Base-by-base conservation (phyloP, 2,329 filamentous ascomycete species). In the Fusarium sp. region DNA sequence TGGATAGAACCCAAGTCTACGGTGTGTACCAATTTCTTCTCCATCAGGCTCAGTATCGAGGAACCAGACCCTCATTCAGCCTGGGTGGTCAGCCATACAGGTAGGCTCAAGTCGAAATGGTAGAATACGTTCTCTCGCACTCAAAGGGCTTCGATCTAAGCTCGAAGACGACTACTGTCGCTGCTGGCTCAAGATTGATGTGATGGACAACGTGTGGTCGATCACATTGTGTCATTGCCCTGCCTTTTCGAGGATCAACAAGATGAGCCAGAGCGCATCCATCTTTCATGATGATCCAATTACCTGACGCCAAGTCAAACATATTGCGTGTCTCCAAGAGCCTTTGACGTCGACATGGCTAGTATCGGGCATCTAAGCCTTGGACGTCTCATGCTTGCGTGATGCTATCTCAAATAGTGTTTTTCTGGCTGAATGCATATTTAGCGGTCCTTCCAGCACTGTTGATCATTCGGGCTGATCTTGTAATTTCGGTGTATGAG, bases 401-500 rank as follows among this genome's bases (percentile, higher is more conserved):
- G 41, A 44, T 45, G 18, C 27, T 19, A 18, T 21, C 14, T 14
- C 14, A 18, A 18, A 37, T 9, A 19, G 25, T 58, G 25, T 11
- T 45, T 58, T 23, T 25, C 9, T 44, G 16, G 16, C 35, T 33
- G 15, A 25, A 21, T 42, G 46, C 64, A 67, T 23, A 39, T 62
- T 62, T 15, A 14, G n/a, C 39, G 8, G 37, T 31, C 29, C 21
- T 45, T 38, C n/a, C 29, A 23, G 12, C 19, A n/a, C 10, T 21
- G 5, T 18, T 46, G 35, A 66, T 67, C 39, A 60, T 18, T 35
- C 23, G 63, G 10, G 44, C 39, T 61, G 33, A 42, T 27, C 12
- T 67, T 67, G 64, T 46, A 31, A 66, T 60, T 60, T 66, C 62
- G 62, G 45, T 61, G 64, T 54, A 37, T 18, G 42, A 39, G 23